Base-by-base conservation (phyloP, 2,329 filamentous ascomycete species). In the Xylogone sp. region DNA sequence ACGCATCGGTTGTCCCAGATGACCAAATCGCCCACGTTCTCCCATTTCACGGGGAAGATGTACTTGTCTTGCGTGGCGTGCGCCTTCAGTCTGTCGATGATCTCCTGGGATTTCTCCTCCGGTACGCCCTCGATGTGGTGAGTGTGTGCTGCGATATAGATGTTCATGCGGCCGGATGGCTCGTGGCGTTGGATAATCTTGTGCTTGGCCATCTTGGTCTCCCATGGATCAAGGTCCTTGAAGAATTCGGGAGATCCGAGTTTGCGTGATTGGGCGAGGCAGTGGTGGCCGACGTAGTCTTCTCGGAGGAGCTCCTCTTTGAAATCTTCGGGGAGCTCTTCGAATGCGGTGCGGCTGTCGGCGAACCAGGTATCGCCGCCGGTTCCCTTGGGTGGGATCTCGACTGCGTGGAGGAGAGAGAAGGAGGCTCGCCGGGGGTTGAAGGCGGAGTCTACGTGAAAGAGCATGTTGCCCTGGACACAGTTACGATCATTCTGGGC, bases 1-100 rank as follows among this genome's bases (percentile, higher is more conserved):
- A 78, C 75, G 46, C 71, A 74, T 0, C 76, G 76, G 60, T 84
- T 84, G 57, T 84, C 81, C 81, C 81, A 84, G 19, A 80, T 70
- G 16, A 83, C 62, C 52, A 83, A 45, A 59, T 83, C 81, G 0
- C 76, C 72, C 0, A 65, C 59, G 8, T 72, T 61, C 21, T 74
- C 56, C 79, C 79, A 84, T 42, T 68, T 61, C 3, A 82, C 69
- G 4, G 66, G 69, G 7, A 75, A 53, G 0, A 71, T 62, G 56
- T 78, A 77, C 59, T 75, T 75, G 1, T 69, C 62, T 63, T 77
- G 73, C 19, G 71, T 72, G 1, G 68, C 72, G 58, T 80, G 77
- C 7, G 58, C 57, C 42, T 73, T 72, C 16, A 81, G 62, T 21
- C 56, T 64, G 12, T 68, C 61, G 13, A 75, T 61, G 21, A 75